Evolutionary conservation across 2,329 filamentous ascomycete genomes (phyloP).

Genomic region (Thermoascus crustaceus): DNA sequence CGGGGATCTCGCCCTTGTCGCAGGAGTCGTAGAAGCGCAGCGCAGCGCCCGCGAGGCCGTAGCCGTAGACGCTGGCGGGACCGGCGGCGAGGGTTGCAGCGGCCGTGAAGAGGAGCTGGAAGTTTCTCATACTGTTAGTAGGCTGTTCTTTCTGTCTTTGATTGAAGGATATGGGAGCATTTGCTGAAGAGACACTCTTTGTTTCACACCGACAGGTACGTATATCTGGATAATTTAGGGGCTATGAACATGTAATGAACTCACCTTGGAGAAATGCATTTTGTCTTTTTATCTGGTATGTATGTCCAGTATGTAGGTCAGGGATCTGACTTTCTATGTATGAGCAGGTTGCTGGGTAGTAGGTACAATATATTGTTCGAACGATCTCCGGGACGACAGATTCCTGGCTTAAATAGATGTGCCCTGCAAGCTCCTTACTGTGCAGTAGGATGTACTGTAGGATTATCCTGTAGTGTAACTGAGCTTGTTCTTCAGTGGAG

Average conservation of each 20-base stretch:
- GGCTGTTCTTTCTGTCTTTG: not conserved
- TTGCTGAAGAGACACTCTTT: too few species aligned
- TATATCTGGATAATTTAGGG: not conserved
- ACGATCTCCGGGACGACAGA: too few species aligned
- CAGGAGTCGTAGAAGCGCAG: conserved; percentile 10
- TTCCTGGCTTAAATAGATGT: too few species aligned
- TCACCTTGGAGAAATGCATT: conserved; percentile 11
- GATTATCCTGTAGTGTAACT: too few species aligned
- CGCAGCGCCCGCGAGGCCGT: conserved; percentile 9
- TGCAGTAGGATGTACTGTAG: too few species aligned
- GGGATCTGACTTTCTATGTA: too few species aligned
- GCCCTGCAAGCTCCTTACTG: too few species aligned
- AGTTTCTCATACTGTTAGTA: not conserved
- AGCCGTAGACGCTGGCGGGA: conserved; percentile 7
- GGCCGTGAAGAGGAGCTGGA: conserved; percentile 8
- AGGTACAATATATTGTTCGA: too few species aligned
- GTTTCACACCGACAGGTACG: too few species aligned
- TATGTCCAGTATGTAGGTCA: too few species aligned
- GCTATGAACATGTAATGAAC: not conserved
- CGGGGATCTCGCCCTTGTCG: not conserved
- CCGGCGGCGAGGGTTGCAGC: conserved; percentile 8
- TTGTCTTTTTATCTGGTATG: conserved; percentile 2
- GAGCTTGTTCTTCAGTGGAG: too few species aligned
- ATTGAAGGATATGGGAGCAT: not conserved
- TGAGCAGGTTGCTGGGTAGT: too few species aligned